Base-by-base conservation (phyloP, 805 yeast genomes). In the Saturnispora saitoi region DNA sequence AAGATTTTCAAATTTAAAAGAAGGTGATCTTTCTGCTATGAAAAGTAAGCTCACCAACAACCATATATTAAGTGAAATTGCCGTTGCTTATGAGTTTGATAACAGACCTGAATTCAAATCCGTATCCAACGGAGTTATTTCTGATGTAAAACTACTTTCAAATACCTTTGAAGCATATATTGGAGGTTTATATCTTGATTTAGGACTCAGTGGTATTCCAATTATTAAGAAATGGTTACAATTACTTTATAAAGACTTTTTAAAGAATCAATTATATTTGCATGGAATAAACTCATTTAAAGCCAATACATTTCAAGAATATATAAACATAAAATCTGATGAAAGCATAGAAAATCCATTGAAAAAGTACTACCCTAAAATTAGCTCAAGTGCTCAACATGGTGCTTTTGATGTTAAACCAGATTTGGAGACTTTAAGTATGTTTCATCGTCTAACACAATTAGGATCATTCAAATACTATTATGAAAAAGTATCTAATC, bases 141-240 rank as follows among this genome's bases (percentile, higher is more conserved):
- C 38, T 2, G 38, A 34, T 10, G 38, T 34, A 2, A 34, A 17
- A 31, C 9, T 32, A 14, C 34, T 46, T n/a, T 43, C 48, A 4
- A 37, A 46, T 17, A 39, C 40, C 22, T 46, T 46, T 46, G 48
- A 46, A 32, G 38, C 48, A 4, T 46, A 46, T 19, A 29, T 46
- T 15, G 48, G 48, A 14, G 48, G 43, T 8, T 14, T 46, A 12
- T 46, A 46, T 32, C 14, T 17, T 4, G 48, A 46, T 11, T 17
- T 4, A 14, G 44, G 44, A 11, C 24, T 31, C 6, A 7, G 19
- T 10, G 40, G 46, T 10, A 22, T 46, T 3, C 22, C 24, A 3
- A 3, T 4, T 3, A 37, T 46, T 10, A 17, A 31, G 14, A 15
- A 9, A 11, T 46, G 48, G 48, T 28, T 46, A 9, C 41, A 31